Base-by-base conservation (phyloP, 345 rosid genomes). In the sweet orange (Citrus sinensis) region DNA sequence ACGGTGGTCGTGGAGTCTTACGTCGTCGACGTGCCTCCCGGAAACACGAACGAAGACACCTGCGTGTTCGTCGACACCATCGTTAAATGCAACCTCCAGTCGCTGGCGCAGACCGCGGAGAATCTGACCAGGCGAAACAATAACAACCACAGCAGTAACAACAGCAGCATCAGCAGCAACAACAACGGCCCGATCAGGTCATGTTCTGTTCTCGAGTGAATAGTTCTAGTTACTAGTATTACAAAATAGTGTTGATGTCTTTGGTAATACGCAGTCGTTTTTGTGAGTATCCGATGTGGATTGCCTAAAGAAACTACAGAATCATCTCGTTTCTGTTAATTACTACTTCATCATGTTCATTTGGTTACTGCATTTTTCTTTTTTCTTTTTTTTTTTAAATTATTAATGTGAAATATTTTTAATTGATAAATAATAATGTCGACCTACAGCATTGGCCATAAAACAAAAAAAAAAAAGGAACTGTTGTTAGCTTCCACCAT, bases 1-100 rank as follows among this genome's bases (percentile, higher is more conserved):
- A 82, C 87, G 1, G 84, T 84, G 0, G 89, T 84, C 9, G 70
- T 82, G 6, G 89, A 86, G 79, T 86, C 89, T 6, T 86, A 86
- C 80, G 86, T 82, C 34, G 89, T 84, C 3, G 89, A 86, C 64
- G 64, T 84, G 19, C 89, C 89, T 0, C 29, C 87, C 1, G 89
- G 85, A 1, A 86, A 86, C 62, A 84, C 89, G 0, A 74, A 76
- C 29, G 89, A 86, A 66, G 89, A 86, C 27, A 86, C 89, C 2
- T 80, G 84, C 62, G 75, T 37, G 56, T 84, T 86, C 62, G 78
- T 80, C 2, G 87, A 84, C 55, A 86, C 89, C 7, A 84, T 86
- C 55, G 80, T 86, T n/a, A 76, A 78, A 27, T 86, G 89, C 81
- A 86, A 86, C 63, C 80, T 86, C 56, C 84, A 84, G 49, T 84